phyloP scores from a whole-genome alignment of 768 basidiomycete genomes.

The Mycena leptocephala region DNA sequence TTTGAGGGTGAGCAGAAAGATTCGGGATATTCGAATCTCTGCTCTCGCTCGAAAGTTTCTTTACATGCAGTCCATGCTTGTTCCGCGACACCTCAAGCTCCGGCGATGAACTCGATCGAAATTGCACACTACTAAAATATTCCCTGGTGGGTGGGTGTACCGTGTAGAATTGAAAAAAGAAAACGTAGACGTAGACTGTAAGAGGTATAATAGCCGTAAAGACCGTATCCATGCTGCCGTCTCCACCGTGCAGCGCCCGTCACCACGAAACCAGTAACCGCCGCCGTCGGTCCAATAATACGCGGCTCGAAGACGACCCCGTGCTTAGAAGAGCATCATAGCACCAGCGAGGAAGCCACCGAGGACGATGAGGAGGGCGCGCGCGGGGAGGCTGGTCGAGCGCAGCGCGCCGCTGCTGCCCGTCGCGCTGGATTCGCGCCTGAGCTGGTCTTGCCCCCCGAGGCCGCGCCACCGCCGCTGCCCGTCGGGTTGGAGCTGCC shows the following conservation, averaged over 20 bases:
- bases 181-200: not conserved
- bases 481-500: not conserved
- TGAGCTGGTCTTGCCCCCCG: not conserved
- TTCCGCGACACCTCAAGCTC: too few species aligned
- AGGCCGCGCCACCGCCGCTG: not conserved
- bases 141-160: constrained; percentile 13
- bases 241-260: not conserved
- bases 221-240: not conserved
- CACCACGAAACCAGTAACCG: not conserved
- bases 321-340: constrained; percentile 13
- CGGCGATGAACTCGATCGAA: too few species aligned
- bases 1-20: too few species aligned
- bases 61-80: too few species aligned
- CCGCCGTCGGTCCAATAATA: not conserved
- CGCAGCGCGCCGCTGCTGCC: constrained; percentile 13
- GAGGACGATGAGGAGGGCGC: constrained; percentile 17
- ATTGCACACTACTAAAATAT: not conserved
- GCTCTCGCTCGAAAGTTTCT: too few species aligned
- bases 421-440: constrained; percentile 5
- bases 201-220: constrained; percentile 3
- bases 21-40: too few species aligned
- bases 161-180: not conserved
- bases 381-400: constrained; percentile 1
- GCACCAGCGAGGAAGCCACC: constrained; percentile 17
- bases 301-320: not conserved